Evolutionary conservation across 2,329 filamentous ascomycete genomes (phyloP).

Genomic region (Microsporum ferrugineum): DNA sequence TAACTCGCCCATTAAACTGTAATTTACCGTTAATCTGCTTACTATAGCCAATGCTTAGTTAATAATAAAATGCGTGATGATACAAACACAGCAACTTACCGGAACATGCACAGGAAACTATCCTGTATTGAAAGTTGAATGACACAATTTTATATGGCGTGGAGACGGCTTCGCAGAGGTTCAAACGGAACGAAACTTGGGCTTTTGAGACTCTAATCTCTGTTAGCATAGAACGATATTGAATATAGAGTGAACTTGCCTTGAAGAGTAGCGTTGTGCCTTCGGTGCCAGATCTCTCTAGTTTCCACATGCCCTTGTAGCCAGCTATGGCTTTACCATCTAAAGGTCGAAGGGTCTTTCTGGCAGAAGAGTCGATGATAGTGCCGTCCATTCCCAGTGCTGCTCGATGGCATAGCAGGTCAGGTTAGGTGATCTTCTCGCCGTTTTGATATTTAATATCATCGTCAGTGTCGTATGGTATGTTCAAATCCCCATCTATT

Average conservation of each 20-base stretch:
- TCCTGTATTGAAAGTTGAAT: not conserved
- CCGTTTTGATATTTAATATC: slow-evolving; percentile 24
- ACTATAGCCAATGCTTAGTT: too few species aligned
- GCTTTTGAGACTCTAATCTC: not conserved
- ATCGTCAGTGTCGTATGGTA: slow-evolving; percentile 54
- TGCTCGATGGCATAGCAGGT: not conserved
- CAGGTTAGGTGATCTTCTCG: slow-evolving; percentile 15
- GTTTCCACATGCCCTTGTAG: not conserved
- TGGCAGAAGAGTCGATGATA: too few species aligned
- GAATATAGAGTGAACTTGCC: not conserved
- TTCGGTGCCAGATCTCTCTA: not conserved
- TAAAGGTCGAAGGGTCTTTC: too few species aligned
- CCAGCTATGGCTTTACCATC: too few species aligned
- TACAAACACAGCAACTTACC: too few species aligned
- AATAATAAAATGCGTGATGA: too few species aligned
- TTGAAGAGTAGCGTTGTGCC: not conserved
- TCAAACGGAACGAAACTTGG: not conserved
- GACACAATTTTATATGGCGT: too few species aligned
- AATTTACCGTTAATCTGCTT: too few species aligned
- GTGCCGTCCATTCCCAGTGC: too few species aligned
- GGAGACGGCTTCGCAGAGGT: not conserved
- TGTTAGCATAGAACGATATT: not conserved
- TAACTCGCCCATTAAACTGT: too few species aligned
- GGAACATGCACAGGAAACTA: not conserved
- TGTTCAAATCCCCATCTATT: not conserved